Base-by-base conservation (phyloP, 805 yeast genomes). In the Candida boidinii region DNA sequence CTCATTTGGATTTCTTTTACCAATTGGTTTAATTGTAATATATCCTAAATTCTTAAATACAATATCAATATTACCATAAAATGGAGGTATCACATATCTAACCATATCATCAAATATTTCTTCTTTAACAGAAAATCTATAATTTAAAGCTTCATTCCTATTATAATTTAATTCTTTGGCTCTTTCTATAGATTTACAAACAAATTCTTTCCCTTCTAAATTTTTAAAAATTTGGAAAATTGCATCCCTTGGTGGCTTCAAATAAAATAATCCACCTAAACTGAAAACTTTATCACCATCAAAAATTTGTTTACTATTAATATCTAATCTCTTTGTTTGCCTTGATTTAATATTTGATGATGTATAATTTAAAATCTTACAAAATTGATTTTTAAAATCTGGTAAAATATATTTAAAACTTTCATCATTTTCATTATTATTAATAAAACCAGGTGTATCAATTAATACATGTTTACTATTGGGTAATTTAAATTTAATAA, bases 1-100 rank as follows among this genome's bases (percentile, higher is more conserved):
- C 0, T 61, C 64, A 9, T 40, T 46, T 10, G 33, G 29, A 11
- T 26, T 18, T 4, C 41, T 39, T 8, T 31, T 30, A 24, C 85
- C 81, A 0, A 83, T 76, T 2, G 87, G 79, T 5, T 64, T 66
- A 12, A 82, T 50, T 23, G 73, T 68, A 2, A 81, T 39, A 43
- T 67, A 76, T 0, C 92, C 92, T n/a, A 76, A 49, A 38, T 75
- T 76, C 33, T 71, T 73, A 8, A 82, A 43, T 2, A 82, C 79
- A 18, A 82, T 45, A 44, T 82, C 94, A 8, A 82, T 56, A 4
- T 70, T 49, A 0, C 90, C 90, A 37, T 55, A 60, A 43, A 81
- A 81, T n/a, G 85, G 83, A 0, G 92, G 90, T 4, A 82, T 61
- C 2, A 70, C 60, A 39, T 66, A 77, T 36, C 73, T 56, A 1